Base-by-base conservation (phyloP, 805 yeast genomes). In the Candida verbasci region DNA sequence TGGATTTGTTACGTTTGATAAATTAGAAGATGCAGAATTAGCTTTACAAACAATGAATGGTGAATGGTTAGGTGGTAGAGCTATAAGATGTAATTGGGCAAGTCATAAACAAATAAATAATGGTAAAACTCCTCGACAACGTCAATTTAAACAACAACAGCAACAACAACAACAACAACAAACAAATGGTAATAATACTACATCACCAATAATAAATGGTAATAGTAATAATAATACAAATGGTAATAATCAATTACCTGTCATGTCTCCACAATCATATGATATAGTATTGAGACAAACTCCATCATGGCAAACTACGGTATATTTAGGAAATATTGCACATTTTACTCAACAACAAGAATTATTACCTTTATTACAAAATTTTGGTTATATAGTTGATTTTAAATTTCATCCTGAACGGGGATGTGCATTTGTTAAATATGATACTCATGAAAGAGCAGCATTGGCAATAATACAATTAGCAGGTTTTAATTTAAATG, bases 31-130 rank as follows among this genome's bases (percentile, higher is more conserved):
- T 45, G 96, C 95, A 2, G 86, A 82, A 49, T 58, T 56, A 35
- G 94, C 94, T 20, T 64, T 86, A 45, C 72, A 70, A 39, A 60
- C 80, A 20, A 85, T 82, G 86, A 82, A 82, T 56, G 94, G 95
- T 34, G 72, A 70, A 42, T 66, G 72, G 55, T 61, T 87, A 36
- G 78, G 80, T 34, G 89, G 89, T 39, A 71, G 95, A 52, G 75
- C 84, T 24, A 76, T 88, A 43, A 74, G 95, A 55, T 76, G 87
- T 52, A 87, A 86, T 58, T 86, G 95, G 94, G 96, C 96, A 27
- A 74, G 84, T 29, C 88, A 82, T 52, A 80, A 78, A 53, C 78
- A 74, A 46, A 44, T 48, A 30, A 46, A 47, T 37, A 34, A 41
- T 9, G 12, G 25, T 14, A 23, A 41, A 20, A 26, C 42, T 20